Evolutionary conservation across 345 rosid genomes (phyloP).

Genomic region (Dipteronia dyeriana): DNA sequence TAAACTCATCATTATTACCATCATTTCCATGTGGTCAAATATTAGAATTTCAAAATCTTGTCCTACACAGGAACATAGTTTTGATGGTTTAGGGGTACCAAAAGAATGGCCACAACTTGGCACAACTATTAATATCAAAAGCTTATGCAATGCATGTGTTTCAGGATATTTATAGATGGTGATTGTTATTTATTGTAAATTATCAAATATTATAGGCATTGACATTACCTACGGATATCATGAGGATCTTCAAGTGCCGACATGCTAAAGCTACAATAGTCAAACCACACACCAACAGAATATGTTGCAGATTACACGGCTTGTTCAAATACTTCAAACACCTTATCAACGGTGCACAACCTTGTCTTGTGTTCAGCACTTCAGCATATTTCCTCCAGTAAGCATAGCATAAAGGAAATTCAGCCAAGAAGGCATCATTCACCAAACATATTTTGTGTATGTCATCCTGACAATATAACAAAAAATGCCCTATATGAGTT

Average conservation of each 20-base stretch:
- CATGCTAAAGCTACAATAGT: conserved; percentile 63
- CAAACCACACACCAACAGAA: conserved; percentile 74
- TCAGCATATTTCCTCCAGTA: conserved; percentile 92
- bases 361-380: conserved; percentile 54
- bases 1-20: too few relatives aligned
- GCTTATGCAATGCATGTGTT: not conserved
- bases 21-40: too few relatives aligned
- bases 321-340: conserved; percentile 68
- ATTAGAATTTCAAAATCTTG: too few relatives aligned
- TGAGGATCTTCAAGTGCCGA: conserved; percentile 63
- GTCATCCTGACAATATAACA: conserved; percentile 66
- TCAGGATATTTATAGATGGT: not conserved
- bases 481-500: not conserved
- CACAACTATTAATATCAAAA: too few relatives aligned
- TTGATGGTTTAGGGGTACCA: too few relatives aligned
- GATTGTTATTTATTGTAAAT: not conserved
- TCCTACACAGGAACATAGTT: too few relatives aligned
- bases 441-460: conserved; percentile 56
- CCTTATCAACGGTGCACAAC: conserved; percentile 57
- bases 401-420: conserved; percentile 83
- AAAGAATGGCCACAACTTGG: too few relatives aligned
- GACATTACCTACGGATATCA: conserved; percentile 70
- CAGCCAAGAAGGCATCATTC: conserved; percentile 73
- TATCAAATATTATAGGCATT: not conserved
- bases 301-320: conserved; percentile 70